Conservation (phyloP, 164 flowering plant genomes). For the Santalum album region DNA sequence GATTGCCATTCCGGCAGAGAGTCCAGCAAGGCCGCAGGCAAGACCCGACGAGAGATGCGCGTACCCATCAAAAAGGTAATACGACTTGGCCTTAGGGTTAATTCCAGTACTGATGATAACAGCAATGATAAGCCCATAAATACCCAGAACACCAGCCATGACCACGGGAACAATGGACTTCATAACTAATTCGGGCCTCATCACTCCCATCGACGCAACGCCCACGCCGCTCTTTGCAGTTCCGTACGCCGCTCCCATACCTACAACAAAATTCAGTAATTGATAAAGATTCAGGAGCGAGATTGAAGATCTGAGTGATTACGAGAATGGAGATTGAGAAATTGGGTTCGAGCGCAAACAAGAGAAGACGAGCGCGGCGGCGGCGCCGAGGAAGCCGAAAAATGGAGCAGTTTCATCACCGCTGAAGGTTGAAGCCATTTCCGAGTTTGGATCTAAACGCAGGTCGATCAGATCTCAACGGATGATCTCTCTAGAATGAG, state of each 20-base stretch:
- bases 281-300: no score
- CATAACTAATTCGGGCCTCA: constrained; percentile 4
- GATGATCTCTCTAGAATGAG: no score
- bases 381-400: constrained; percentile 2
- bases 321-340: background rate
- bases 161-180: constrained; percentile 2
- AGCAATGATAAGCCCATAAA: constrained; percentile 4
- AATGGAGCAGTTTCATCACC: constrained; percentile 4
- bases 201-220: constrained; percentile 6
- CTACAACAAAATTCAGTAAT: background rate
- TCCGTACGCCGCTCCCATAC: constrained; percentile 5
- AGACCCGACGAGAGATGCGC: constrained; percentile 2
- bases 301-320: background rate
- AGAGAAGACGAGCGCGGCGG: constrained; percentile 5
- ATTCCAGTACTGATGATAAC: constrained; percentile 4
- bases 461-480: background rate
- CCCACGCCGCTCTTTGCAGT: constrained; percentile 5
- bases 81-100: constrained; percentile 3
- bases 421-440: constrained; percentile 1
- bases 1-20: constrained; percentile 3
- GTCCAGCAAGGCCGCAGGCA: constrained; percentile 2
- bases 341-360: no score
- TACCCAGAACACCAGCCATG: constrained; percentile 4
- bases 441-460: background rate
- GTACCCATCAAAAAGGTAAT: constrained; percentile 2